phyloP scores from a whole-genome alignment of 768 basidiomycete species.

The Termitomyces sp. region DNA sequence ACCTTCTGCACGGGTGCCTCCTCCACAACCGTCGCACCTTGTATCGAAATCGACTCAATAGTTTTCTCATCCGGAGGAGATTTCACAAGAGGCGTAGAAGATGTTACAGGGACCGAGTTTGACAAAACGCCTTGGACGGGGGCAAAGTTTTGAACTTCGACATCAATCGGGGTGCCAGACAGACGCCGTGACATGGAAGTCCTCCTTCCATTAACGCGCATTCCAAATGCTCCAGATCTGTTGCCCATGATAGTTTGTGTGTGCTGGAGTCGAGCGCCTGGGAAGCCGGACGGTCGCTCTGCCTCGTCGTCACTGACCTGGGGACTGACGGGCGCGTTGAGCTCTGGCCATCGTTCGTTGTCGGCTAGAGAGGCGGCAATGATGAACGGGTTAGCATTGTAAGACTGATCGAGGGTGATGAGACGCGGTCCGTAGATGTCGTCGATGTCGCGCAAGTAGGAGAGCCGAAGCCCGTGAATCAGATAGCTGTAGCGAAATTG shows the following conservation, averaged over 20 bases:
- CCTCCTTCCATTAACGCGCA: slow-evolving; percentile 72
- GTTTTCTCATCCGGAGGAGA: slow-evolving; percentile 15
- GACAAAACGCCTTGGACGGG: slow-evolving; percentile 34
- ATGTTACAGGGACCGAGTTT: slow-evolving; percentile 28
- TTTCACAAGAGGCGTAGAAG: slow-evolving; percentile 23
- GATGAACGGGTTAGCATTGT: slow-evolving; percentile 82
- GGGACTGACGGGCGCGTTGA: slow-evolving; percentile 68
- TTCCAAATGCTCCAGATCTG: slow-evolving; percentile 68
- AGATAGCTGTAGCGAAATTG: slow-evolving; percentile 45
- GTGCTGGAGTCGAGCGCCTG: slow-evolving; percentile 66
- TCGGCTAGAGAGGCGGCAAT: slow-evolving; percentile 79
- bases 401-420: slow-evolving; percentile 76
- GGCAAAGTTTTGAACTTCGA: slow-evolving; percentile 36
- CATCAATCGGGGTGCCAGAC: slow-evolving; percentile 35
- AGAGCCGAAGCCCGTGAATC: slow-evolving; percentile 81
- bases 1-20: slow-evolving; percentile 49
- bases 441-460: slow-evolving; percentile 85
- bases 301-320: slow-evolving; percentile 71
- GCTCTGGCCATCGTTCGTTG: slow-evolving; percentile 80
- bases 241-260: slow-evolving; percentile 88
- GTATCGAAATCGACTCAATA: slow-evolving; percentile 28
- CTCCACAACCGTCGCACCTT: slow-evolving; percentile 38
- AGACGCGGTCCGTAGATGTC: slow-evolving; percentile 83
- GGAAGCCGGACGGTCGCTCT: slow-evolving; percentile 47
- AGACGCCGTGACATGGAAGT: slow-evolving; percentile 51